These are phyloP conservation scores for Saccharata proteae DNA, from an alignment of 2,329 filamentous ascomycete species.

Conservation along the genomic window DNA sequence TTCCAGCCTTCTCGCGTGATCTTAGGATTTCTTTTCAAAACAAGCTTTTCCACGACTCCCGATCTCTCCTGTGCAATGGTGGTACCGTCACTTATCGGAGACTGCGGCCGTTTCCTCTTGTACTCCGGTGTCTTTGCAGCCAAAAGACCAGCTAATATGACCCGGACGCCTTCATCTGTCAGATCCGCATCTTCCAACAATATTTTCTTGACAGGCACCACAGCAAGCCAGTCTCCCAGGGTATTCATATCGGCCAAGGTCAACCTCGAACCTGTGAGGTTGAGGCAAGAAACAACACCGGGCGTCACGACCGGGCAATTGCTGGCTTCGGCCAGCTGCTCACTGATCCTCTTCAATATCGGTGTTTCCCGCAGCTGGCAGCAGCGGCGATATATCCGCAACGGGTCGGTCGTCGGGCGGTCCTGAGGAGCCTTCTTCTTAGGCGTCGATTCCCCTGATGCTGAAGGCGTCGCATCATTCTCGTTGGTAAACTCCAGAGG, in stretches of 20 bases:
- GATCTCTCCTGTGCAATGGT: conserved; percentile 33
- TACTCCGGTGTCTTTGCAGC: conserved; percentile 59
- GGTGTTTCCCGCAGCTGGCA: conserved; percentile 89
- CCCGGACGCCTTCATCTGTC: conserved; percentile 73
- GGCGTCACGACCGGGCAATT: conserved; percentile 50
- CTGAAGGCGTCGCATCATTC: conserved; percentile 28
- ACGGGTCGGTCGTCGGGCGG: conserved; percentile 76
- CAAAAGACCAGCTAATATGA: conserved; percentile 74
- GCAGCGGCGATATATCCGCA: conserved; percentile 85
- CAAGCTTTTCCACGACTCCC: conserved; percentile 75
- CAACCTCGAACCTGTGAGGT: conserved; percentile 75
- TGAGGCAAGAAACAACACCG: conserved; percentile 70
- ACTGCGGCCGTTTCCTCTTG: conserved; percentile 28
- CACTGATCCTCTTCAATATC: conserved; percentile 80
- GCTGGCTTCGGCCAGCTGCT: conserved; percentile 66
- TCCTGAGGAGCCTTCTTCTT: conserved; percentile 46
- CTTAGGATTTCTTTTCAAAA: conserved; percentile 78
- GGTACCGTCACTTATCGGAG: conserved; percentile 8
- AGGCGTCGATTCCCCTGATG: conserved; percentile 21
- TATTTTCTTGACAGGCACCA: conserved; percentile 81
- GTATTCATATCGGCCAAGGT: conserved; percentile 75
- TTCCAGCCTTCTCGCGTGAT: conserved; percentile 83
- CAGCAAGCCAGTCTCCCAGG: conserved; percentile 82
- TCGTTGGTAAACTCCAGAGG: conserved; percentile 73
- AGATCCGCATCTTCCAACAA: conserved; percentile 79